Evolutionary conservation across 805 yeast species (phyloP), one percentile per base, ranked within the genome.

Genomic region (Lachancea waltii): DNA sequence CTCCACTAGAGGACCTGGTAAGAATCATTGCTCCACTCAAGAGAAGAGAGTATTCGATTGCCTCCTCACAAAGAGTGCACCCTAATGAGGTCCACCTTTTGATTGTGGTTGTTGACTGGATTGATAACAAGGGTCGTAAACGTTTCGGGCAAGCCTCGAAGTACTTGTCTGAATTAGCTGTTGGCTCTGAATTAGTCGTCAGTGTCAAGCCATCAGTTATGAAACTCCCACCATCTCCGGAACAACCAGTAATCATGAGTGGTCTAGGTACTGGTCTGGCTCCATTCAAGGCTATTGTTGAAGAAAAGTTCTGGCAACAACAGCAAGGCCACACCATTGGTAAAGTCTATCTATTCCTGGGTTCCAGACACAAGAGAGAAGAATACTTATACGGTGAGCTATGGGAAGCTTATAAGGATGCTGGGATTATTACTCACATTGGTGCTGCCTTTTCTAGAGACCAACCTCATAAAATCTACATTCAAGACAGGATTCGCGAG

Each of bases 361-460:
- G 97, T 49, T 85, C 97, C 32, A 83, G 97, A 68, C 97, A 90
- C 67, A 84, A 81, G 68, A 81, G 84, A 62, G 95, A 90, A 65
- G 97, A 90, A 67, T 90, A 90, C 56, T 73, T 90, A 56, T 87
- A 90, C 56, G 97, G 97, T 59, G 97, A 90, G 66, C 70, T 87
- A 49, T 90, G 96, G 95, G 97, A 90, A 68, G 95, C 96, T 23
- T 87, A 85, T 65, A 78, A 81, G 65, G 87, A 79, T 54, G 95
- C 95, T 3, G 95, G 95, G 40, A 65, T 90, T 40, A 73, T 90
- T 59, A 90, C 97, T 11, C 94, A 86, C 55, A 80, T 90, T 45
- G 97, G 97, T 53, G 97, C 97, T 23, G 97, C 97, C 3, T 90
- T 90, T 72, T 86, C 96, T 14, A 85, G 97, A 74, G 97, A 90